These are phyloP conservation scores for Elaeis guineensis DNA, from an alignment of 176 grass and related monocot genomes.

Conservation along the genomic window DNA sequence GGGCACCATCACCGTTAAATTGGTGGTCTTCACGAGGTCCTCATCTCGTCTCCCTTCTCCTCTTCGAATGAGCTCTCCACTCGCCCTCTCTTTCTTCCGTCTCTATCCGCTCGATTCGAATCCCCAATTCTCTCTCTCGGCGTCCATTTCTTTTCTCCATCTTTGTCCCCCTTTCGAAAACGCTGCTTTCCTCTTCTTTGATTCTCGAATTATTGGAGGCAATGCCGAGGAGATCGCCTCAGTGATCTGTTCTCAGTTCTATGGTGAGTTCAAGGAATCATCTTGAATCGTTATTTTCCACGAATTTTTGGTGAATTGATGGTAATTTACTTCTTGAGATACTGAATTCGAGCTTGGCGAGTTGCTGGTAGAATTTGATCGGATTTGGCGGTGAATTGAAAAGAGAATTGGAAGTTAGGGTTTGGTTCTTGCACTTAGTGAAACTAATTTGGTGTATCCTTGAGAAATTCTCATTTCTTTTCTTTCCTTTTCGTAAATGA, in stretches of 20 bases:
- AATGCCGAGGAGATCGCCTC: slow-evolving; percentile 6
- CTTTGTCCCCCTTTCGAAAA: background rate
- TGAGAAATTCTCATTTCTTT: background rate
- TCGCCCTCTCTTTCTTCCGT: background rate
- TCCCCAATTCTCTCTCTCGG: slow-evolving; percentile 3
- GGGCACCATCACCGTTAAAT: no score
- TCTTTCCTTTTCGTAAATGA: background rate
- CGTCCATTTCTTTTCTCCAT: background rate
- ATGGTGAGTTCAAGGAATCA: no score
- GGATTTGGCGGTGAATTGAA: background rate
- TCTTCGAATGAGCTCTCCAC: background rate
- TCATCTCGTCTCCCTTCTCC: no score
- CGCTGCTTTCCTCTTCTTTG: background rate
- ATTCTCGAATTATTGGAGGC: background rate
- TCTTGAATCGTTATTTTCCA: no score
- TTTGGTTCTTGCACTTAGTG: background rate
- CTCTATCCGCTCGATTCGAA: slow-evolving; percentile 14
- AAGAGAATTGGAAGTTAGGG: slow-evolving; percentile 10
- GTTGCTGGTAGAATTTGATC: background rate
- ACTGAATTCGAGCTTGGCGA: background rate
- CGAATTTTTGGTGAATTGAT: background rate
- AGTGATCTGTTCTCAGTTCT: background rate
- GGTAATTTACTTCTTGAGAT: background rate
- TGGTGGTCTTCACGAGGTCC: no score
- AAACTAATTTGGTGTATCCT: background rate